These are phyloP conservation scores for Ophiostoma sp. DNA, from an alignment of 2,329 filamentous ascomycete genomes.

Conservation along the genomic window DNA sequence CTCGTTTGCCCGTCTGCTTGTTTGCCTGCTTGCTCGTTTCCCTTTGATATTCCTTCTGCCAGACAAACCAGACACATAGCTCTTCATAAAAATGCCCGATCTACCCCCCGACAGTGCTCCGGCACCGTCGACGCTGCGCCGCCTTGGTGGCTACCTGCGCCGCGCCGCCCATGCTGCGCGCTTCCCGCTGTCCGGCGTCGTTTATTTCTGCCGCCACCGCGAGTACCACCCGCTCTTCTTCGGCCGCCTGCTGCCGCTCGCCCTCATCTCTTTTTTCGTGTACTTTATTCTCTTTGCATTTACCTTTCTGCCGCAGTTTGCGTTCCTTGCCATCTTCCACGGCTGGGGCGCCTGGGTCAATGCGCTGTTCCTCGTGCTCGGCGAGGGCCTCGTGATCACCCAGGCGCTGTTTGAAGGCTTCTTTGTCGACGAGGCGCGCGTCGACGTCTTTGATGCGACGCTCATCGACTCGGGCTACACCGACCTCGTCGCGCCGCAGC, in stretches of 20 bases:
- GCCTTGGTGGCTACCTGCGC: slow-evolving; percentile 21
- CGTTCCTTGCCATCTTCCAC: slow-evolving; percentile 85
- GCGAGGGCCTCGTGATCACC: slow-evolving; percentile 69
- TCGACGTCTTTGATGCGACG: slow-evolving; percentile 77
- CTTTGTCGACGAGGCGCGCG: slow-evolving; percentile 71
- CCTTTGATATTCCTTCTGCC: neutral
- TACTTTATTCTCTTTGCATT: slow-evolving; percentile 84
- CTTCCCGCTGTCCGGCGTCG: slow-evolving; percentile 65
- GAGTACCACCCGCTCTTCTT: slow-evolving; percentile 79
- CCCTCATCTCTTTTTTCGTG: slow-evolving; percentile 75
- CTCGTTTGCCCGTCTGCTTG: neutral
- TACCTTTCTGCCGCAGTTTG: slow-evolving; percentile 81
- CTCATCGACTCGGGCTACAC: slow-evolving; percentile 68
- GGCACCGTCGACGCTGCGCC: slow-evolving; percentile 15
- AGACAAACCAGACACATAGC: neutral
- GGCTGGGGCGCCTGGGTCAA: slow-evolving; percentile 84
- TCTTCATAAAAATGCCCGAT: neutral
- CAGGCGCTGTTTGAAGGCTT: slow-evolving; percentile 69
- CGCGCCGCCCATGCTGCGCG: slow-evolving; percentile 38
- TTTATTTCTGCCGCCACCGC: slow-evolving; percentile 70
- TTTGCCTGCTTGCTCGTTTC: neutral
- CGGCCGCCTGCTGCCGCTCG: slow-evolving; percentile 70
- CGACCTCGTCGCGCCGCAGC: slow-evolving; percentile 61
- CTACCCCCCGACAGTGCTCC: neutral
- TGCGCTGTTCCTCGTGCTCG: slow-evolving; percentile 79